Conservation (phyloP, 768 basidiomycete species). For the Dentipellis sp. region DNA sequence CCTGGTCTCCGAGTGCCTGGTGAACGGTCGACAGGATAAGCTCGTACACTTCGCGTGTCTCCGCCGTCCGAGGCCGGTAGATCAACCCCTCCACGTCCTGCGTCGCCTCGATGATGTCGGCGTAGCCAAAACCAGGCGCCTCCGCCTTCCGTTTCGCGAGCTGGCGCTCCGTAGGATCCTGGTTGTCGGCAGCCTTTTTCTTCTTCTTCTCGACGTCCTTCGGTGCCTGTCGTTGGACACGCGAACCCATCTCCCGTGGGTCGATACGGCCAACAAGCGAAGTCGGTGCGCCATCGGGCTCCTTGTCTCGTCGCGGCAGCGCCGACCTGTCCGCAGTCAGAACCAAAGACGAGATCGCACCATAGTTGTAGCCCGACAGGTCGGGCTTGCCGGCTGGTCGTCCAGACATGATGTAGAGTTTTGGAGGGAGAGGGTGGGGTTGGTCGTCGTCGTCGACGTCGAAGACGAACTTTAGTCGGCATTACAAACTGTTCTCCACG, state of each 20-base stretch:
- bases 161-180: conserved; percentile 51
- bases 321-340: conserved; percentile 83
- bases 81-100: conserved; percentile 87
- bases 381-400: conserved; percentile 52
- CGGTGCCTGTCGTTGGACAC: conserved; percentile 72
- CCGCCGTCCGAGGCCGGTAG: conserved; percentile 88
- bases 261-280: conserved; percentile 88
- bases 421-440: conserved; percentile 1
- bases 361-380: conserved; percentile 91
- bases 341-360: conserved; percentile 89
- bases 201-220: conserved; percentile 92
- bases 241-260: conserved; percentile 87
- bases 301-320: conserved; percentile 82
- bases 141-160: conserved; percentile 52
- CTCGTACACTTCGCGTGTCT: conserved; percentile 92
- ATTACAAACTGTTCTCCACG: not conserved
- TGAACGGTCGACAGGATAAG: conserved; percentile 82
- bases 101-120: conserved; percentile 91
- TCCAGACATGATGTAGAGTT: conserved; percentile 25
- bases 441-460: conserved; percentile 9
- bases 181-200: conserved; percentile 63
- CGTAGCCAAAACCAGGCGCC: conserved; percentile 62
- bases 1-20: conserved; percentile 81
- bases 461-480: not conserved
- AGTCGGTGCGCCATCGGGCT: conserved; percentile 94